phyloP scores from a whole-genome alignment of 257 asterid genomes.

The Rubia yunnanensis region DNA sequence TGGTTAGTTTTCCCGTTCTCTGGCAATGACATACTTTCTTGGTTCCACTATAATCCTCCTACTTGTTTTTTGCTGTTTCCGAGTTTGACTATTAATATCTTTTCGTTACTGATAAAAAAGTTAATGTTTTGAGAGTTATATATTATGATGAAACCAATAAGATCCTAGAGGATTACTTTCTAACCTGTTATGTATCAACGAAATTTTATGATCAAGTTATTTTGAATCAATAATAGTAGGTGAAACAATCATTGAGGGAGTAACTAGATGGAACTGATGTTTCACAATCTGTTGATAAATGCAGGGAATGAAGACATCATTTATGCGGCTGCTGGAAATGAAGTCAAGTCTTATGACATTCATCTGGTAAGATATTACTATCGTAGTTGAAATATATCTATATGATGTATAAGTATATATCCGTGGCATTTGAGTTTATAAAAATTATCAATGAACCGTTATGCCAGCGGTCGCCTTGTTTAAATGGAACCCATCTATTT shows the following conservation, averaged over 20 bases:
- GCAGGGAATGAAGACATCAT: conserved; percentile 83
- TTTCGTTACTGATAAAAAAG: background rate
- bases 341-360: conserved; percentile 66
- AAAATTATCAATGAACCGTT: no score
- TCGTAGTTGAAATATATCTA: background rate
- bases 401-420: background rate
- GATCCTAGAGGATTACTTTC: no score
- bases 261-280: background rate
- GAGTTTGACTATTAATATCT: background rate
- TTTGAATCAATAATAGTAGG: background rate
- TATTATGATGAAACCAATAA: background rate
- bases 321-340: conserved; percentile 60
- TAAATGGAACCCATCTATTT: background rate
- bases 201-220: no score
- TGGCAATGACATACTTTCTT: background rate
- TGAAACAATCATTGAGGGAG: background rate
- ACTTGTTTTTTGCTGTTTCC: background rate
- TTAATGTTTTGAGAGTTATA: background rate
- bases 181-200: no score
- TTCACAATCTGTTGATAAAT: conserved; percentile 8
- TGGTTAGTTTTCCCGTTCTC: conserved; percentile 32
- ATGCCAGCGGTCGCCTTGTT: background rate
- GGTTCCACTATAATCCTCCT: background rate
- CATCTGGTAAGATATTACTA: conserved; percentile 37
- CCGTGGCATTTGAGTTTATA: background rate